Evolutionary conservation across 2,329 filamentous ascomycete species (phyloP).

Genomic region (Diaporthe sp.): DNA sequence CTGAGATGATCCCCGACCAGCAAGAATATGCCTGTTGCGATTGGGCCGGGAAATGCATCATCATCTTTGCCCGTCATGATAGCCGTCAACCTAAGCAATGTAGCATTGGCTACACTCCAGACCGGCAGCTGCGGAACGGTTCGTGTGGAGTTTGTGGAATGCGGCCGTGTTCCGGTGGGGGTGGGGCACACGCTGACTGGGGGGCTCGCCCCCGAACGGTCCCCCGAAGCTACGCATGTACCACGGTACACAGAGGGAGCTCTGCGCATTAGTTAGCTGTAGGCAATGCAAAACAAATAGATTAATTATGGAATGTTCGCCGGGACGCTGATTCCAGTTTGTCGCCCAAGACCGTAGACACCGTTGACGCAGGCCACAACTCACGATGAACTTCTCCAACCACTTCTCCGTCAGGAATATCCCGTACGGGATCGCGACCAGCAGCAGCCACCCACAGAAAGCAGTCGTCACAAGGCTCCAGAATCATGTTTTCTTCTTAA

Average conservation of each 20-base stretch:
- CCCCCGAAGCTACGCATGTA: neutral
- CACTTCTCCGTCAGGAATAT: constrained; percentile 65
- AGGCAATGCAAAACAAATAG: neutral
- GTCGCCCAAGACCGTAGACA: neutral
- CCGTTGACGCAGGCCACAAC: neutral
- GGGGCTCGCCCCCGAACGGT: neutral
- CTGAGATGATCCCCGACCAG: neutral
- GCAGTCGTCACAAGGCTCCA: constrained; percentile 61
- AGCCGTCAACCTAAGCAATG: neutral
- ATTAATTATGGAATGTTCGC: neutral
- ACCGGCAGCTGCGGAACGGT: constrained; percentile 7
- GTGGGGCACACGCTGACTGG: neutral
- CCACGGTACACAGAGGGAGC: neutral
- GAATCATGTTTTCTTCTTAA: constrained; percentile 63
- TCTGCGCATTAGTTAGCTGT: neutral
- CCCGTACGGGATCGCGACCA: constrained; percentile 63
- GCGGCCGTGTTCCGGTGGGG: neutral
- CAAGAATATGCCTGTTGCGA: neutral
- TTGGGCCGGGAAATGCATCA: neutral
- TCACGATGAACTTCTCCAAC: constrained; percentile 37
- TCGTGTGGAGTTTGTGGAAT: neutral
- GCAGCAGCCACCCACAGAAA: constrained; percentile 46
- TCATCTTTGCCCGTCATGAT: neutral
- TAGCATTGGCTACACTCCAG: neutral
- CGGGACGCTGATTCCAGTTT: neutral